Base-by-base conservation (phyloP, 495 filamentous ascomycete genomes). In the Aspergillus saccharolyticus region DNA sequence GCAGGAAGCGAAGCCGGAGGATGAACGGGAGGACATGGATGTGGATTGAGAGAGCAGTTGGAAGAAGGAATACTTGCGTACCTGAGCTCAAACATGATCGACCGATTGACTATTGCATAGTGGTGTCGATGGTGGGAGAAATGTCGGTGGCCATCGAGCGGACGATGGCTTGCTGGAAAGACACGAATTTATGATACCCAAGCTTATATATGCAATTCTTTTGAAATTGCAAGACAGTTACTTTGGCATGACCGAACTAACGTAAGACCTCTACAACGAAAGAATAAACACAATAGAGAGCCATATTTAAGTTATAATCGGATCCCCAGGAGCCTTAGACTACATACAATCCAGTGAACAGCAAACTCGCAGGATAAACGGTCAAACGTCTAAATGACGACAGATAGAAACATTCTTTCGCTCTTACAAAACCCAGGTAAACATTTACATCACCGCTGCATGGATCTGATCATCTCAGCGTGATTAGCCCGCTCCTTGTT, bases 401-500 rank as follows among this genome's bases (percentile, higher is more conserved):
- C 44, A 44, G 49, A 28, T 25, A 17, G n/a, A 52, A 53, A 21
- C 18, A 53, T 20, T 14, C 25, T 48, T 42, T 12, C 20, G 50
- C 44, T 53, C 22, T 18, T 42, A 48, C 48, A 25, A 17, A 9
- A 9, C 21, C 46, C 46, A 10, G 53, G 48, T 51, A 19, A 46
- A 46, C 22, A 33, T 14, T 21, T 21, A 25, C 44, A 50, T 60
- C 72, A 77, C 66, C 67, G 71, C 62, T 74, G 71, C 72, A 78
- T 75, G 15, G 69, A 71, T 56, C 65, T 70, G 59, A 99, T 96
- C 79, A 97, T 87, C 75, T 97, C 95, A 69, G 84, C 78, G 67
- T 97, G 94, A 50, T 89, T 85, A 44, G 90, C 90, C 62, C 86
- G 84, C 30, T 97, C 94, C 62, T 82, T 86, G 66, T 89, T 91